Evolutionary conservation across 2,329 filamentous ascomycete genomes (phyloP).

Genomic region (Epichloe sibirici): DNA sequence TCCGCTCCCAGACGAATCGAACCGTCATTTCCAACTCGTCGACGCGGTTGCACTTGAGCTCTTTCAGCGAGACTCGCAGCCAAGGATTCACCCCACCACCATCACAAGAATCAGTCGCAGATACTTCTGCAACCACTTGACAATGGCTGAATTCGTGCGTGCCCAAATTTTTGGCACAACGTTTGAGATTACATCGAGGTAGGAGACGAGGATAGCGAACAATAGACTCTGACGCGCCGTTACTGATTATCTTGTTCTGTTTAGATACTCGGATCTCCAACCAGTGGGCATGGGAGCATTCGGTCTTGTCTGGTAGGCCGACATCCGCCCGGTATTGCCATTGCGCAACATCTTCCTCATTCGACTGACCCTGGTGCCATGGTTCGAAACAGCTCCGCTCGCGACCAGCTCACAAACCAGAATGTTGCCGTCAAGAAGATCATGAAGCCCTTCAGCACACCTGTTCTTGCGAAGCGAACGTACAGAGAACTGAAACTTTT

Average conservation of each 20-base stretch:
- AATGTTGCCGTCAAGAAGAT: conserved; percentile 99
- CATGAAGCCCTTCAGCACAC: conserved; percentile 99
- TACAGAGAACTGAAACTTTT: conserved; percentile 95
- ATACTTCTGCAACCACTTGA: conserved; percentile 26
- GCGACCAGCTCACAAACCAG: conserved; percentile 93
- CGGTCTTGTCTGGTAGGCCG: conserved; percentile 81
- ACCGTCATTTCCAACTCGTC: neutral
- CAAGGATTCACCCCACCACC: neutral
- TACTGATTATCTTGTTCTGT: neutral
- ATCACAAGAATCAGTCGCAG: neutral
- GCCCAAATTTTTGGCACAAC: conserved; percentile 99
- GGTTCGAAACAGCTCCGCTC: conserved; percentile 61
- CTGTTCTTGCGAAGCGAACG: conserved; percentile 91
- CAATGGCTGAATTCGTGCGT: conserved; percentile 97
- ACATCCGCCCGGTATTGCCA: neutral
- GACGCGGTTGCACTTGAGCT: neutral
- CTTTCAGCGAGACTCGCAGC: neutral
- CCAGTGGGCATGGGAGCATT: conserved; percentile 99
- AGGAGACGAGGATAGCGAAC: conserved; percentile 15
- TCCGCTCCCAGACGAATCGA: neutral
- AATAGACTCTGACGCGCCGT: neutral
- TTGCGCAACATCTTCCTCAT: neutral
- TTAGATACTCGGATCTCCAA: conserved; percentile 91
- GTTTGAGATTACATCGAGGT: conserved; percentile 99
- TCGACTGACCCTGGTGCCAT: neutral